Base-by-base conservation (phyloP, 2,329 filamentous ascomycete genomes). In the Westerdykella aurantiaca region DNA sequence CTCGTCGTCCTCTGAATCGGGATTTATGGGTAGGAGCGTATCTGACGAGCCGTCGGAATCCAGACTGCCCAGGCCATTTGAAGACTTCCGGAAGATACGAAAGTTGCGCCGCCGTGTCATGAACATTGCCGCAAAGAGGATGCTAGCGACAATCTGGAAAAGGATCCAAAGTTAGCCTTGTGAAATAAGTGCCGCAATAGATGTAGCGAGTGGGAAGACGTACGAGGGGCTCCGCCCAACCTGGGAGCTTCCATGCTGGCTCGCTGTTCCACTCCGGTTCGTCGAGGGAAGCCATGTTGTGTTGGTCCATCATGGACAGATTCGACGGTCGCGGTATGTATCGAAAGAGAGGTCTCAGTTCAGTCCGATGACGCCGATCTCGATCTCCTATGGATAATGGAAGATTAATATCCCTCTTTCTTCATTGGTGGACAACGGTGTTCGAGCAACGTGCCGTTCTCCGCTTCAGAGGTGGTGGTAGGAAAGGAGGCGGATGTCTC, bases 81-180 rank as follows among this genome's bases (percentile, higher is more conserved):
- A 23, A 50, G 57, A 50, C 56, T 55, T 34, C 53, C 49, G 38
- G 34, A 73, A 66, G 42, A 76, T 67, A 31, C 65, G 66, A 52
- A 64, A 75, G 45, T 69, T 67, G 46, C 66, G 66, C 47, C 69
- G 66, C 17, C 74, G 66, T 11, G 73, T 77, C 44, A 76, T 56
- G 47, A 70, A 66, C 66, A 77, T 71, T 22, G 72, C 73, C 18
- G 64, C 65, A 49, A 75, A 63, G 44, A 77, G 69, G 42, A 77
- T 76, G 33, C 60, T 66, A n/a, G 72, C 63, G 10, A 77, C 73
- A 49, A 77, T 74, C 73, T 75, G 34, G 33, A 9, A 29, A 39
- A 29, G 12, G 14, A 34, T n/a, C 3, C 14, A 37, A 34, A 3
- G 25, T 29, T 12, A 29, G 25, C 25, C 25, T 5, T 29, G 10